Base-by-base conservation (phyloP, 768 basidiomycete species). In the Obba rivulosa region DNA sequence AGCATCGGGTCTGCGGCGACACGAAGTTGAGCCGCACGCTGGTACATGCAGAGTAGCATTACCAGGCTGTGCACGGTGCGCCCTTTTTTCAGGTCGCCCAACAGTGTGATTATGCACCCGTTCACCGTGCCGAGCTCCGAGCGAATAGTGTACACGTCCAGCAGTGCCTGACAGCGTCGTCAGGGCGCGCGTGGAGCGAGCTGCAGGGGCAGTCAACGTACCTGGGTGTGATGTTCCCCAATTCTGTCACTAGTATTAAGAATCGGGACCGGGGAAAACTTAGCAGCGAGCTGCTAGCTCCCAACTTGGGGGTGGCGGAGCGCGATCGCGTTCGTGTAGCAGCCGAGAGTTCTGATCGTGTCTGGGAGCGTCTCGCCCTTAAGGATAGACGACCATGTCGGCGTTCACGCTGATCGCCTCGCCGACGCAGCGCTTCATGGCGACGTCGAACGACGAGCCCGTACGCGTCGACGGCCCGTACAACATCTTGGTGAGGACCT, bases 41-140 rank as follows among this genome's bases (percentile, higher is more conserved):
- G 81, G 73, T 99, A 98, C 37, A 94, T 76, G 57, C 85, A 92
- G 5, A 99, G 79, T 8, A 98, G 76, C 8, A 87, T 87, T 57
- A 98, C 95, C 41, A 99, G 78, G 59, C 88, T 92, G 71, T 99
- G 96, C 2, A 97, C 95, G 0, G 96, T 99, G 39, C 96, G 83
- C 24, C 96, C 96, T 60, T 98, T 95, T 76, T 96, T 97, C 58
- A 99, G 76, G 65, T 99, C 96, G 43, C 96, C 96, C 9, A 99
- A 80, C 45, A 92, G 67, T 9, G 91, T 92, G 62, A 98, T 86
- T 11, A 88, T 92, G 43, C 89, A 86, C 35, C 94, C 95, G 63
- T 98, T 98, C 55, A 98, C 93, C 0, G 94, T 96, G 47, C 96
- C 96, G 43, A 99, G 78, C 68, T 99, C 96, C 42, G 93, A 96